phyloP scores from a whole-genome alignment of 352 stramenopile species.

The Pythium apleroticum region DNA sequence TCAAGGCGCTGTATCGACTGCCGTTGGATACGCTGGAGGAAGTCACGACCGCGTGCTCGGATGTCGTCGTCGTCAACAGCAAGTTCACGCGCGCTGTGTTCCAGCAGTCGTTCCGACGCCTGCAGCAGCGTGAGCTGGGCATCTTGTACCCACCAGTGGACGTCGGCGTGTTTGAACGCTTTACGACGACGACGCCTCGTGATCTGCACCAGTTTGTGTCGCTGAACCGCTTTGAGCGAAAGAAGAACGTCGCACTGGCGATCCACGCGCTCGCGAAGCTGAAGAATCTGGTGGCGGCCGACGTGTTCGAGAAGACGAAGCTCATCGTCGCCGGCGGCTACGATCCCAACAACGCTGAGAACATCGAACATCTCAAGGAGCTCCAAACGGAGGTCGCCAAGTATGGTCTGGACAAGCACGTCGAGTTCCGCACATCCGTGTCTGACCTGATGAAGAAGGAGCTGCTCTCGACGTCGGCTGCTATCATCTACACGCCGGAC shows the following conservation, averaged over 20 bases:
- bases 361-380: slow-evolving; percentile 94
- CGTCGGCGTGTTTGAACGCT: slow-evolving; percentile 61
- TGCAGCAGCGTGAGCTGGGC: slow-evolving; percentile 58
- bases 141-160: slow-evolving; percentile 96
- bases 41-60: slow-evolving; percentile 82
- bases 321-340: slow-evolving; percentile 96
- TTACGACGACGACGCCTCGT: slow-evolving; percentile 33
- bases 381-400: slow-evolving; percentile 76
- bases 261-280: slow-evolving; percentile 80
- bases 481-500: slow-evolving; percentile 96
- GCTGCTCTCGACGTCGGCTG: slow-evolving; percentile 82
- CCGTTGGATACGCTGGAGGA: slow-evolving; percentile 95
- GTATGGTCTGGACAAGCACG: slow-evolving; percentile 48
- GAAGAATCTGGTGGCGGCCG: slow-evolving; percentile 34
- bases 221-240: slow-evolving; percentile 98
- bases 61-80: slow-evolving; percentile 96
- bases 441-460: slow-evolving; percentile 85
- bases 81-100: slow-evolving; percentile 94
- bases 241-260: slow-evolving; percentile 96
- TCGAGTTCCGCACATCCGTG: slow-evolving; percentile 90
- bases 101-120: slow-evolving; percentile 78
- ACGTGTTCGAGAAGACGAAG: slow-evolving; percentile 54
- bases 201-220: slow-evolving; percentile 89
- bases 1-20: slow-evolving; percentile 89
- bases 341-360: slow-evolving; percentile 95